phyloP scores from a whole-genome alignment of 768 basidiomycete genomes.

The Tricholoma hemisulphureum region DNA sequence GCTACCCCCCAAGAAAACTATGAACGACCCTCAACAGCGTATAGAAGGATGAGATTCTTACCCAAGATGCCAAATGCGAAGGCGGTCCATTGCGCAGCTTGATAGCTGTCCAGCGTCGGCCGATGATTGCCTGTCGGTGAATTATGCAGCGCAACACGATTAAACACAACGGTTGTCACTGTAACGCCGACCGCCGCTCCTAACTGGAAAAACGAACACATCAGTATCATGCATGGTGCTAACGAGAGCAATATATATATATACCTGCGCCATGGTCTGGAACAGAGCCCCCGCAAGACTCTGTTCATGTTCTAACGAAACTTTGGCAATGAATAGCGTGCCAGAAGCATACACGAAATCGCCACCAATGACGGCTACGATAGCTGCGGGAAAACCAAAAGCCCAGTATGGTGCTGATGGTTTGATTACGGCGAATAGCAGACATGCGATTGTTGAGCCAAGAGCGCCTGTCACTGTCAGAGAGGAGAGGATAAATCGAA shows the following conservation, averaged over 20 bases:
- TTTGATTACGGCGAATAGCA: slow-evolving; percentile 69
- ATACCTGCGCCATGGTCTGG: slow-evolving; percentile 74
- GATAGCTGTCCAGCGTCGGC: slow-evolving; percentile 49
- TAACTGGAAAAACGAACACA: slow-evolving; percentile 37
- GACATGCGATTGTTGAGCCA: slow-evolving; percentile 53
- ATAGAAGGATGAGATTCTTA: slow-evolving; percentile 24
- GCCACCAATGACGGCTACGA: slow-evolving; percentile 67
- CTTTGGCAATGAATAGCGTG: slow-evolving; percentile 71
- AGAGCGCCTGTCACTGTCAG: slow-evolving; percentile 45
- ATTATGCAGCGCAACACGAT: slow-evolving; percentile 42
- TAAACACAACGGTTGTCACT: slow-evolving; percentile 69
- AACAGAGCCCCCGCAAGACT: slow-evolving; percentile 74
- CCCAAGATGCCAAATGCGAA: slow-evolving; percentile 63
- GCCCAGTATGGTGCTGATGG: slow-evolving; percentile 67
- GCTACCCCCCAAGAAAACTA: slow-evolving; percentile 2
- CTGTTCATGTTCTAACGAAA: slow-evolving; percentile 67
- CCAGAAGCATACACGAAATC: slow-evolving; percentile 77
- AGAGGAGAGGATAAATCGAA: slow-evolving; percentile 5
- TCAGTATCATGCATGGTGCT: neutral
- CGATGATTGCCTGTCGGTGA: slow-evolving; percentile 28
- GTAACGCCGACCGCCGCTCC: slow-evolving; percentile 72
- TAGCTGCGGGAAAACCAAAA: slow-evolving; percentile 67
- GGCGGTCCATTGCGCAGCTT: slow-evolving; percentile 61
- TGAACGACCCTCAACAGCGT: neutral
- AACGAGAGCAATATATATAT: slow-evolving; percentile 5